Base-by-base conservation (phyloP, 208 protist species). In the Hexamita inflata region DNA sequence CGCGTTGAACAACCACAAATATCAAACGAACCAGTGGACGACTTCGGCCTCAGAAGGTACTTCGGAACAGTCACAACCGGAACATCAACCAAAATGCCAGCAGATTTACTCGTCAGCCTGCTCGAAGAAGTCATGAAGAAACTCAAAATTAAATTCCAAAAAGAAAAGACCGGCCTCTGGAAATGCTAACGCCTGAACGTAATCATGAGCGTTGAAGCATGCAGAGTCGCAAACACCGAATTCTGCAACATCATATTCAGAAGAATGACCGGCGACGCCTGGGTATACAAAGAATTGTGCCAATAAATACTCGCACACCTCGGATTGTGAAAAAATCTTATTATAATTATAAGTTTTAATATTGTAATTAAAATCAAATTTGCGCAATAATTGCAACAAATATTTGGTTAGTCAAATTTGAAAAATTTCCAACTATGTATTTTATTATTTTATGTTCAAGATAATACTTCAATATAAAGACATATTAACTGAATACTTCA, bases 281-380 rank as follows among this genome's bases (percentile, higher is more conserved):
- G 34, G 38, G 38, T 70, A 11, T 70, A 70, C 38, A 70, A 70
- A 34, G 64, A 70, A 38, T 11, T 70, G 4, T 35, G 64, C 35
- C 15, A 40, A n/a, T 11, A 49, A 49, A 45, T 70, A 28, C n/a
- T 70, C 60, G 34, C 15, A n/a, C 24, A 34, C 29, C 60, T 66
- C 29, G 30, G n/a, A n/a, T n/a, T n/a, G n/a, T n/a, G n/a, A n/a
- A n/a, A n/a, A n/a, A n/a, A n/a, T n/a, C n/a, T n/a, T n/a, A n/a
- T n/a, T n/a, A n/a, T n/a, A n/a, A n/a, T n/a, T n/a, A n/a, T n/a
- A n/a, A n/a, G n/a, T n/a, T n/a, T n/a, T n/a, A n/a, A n/a, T n/a
- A n/a, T n/a, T n/a, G n/a, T n/a, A n/a, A n/a, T n/a, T n/a, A n/a
- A n/a, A n/a, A n/a, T n/a, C n/a, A n/a, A n/a, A n/a, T n/a, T n/a